These are phyloP conservation scores for Thuja plicata DNA, from an alignment of 83 land plant species.

Conservation along the genomic window DNA sequence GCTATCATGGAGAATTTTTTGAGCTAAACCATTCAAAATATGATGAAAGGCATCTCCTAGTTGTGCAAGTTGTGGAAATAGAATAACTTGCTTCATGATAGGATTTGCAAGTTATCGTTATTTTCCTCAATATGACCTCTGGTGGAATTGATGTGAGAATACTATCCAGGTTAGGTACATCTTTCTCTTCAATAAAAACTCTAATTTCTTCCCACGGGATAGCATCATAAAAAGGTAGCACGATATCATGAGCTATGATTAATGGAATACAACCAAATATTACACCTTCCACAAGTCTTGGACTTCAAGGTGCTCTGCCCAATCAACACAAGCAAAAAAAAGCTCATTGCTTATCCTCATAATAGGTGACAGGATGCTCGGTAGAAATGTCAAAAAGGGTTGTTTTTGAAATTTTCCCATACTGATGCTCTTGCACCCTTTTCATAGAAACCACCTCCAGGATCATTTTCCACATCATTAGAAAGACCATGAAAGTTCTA, in stretches of 20 bases:
- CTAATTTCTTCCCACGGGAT: conserved; percentile 93
- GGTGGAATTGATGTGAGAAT: conserved; percentile 75
- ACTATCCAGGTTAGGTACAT: conserved; percentile 81
- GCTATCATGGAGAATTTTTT: conserved; percentile 74
- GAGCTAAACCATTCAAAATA: conserved; percentile 80
- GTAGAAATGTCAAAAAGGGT: conserved; percentile 91
- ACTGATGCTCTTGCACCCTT: conserved; percentile 90
- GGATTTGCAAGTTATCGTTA: conserved; percentile 81
- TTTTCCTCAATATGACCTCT: conserved; percentile 77
- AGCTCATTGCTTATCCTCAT: conserved; percentile 89
- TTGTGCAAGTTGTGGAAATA: conserved; percentile 86
- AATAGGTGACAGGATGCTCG: conserved; percentile 81
- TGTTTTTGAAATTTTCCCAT: conserved; percentile 88
- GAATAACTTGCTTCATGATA: conserved; percentile 88
- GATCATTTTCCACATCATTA: conserved; percentile 86
- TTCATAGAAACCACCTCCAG: conserved; percentile 90
- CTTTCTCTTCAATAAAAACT: conserved; percentile 75
- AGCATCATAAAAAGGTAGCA: conserved; percentile 83
- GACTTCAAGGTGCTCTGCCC: conserved; percentile 96
- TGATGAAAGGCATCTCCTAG: conserved; percentile 91
- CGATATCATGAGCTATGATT: conserved; percentile 84
- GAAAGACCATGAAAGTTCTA: conserved; percentile 79
- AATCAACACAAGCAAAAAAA: conserved; percentile 81
- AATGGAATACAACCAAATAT: conserved; percentile 89
- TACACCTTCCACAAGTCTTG: conserved; percentile 80